Evolutionary conservation across 768 basidiomycete genomes (phyloP), one percentile per base, ranked within the genome.

Genomic region (Boletus barrowsii): DNA sequence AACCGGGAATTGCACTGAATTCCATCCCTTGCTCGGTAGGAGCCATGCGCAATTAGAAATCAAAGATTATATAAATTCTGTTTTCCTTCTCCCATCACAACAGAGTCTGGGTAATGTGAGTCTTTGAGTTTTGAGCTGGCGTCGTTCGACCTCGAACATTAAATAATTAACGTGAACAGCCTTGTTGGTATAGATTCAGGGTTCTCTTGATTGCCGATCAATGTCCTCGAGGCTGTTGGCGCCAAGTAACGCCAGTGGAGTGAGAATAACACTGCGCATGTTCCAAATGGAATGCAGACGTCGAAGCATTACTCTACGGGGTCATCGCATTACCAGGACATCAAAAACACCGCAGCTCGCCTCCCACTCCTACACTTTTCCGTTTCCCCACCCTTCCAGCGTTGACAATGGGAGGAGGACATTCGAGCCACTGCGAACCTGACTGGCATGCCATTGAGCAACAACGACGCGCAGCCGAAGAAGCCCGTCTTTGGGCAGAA

Each of bases 361-460:
- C 33, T 35, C 14, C 17, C 30, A 36, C 5, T 10, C 26, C 40
- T 30, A 17, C 22, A 43, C 26, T 15, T 24, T 43, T 49, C 17
- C 22, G 17, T 7, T 10, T 3, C n/a, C 42, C 26, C 26, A 15
- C 10, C 14, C 42, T 14, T 15, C 10, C 29, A 26, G 0, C 18
- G 5, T 10, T 29, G 24, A 43, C 53, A 15, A 70, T 70, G 67
- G 68, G 68, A 13, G 67, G 62, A 18, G 55, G 57, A 10, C 60
- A 64, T n/a, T 68, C 68, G 10, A 61, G 39, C 22, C 62, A 68
- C 29, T 50, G 43, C 4, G 63, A 64, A 45, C 67, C 60, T 1
- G 54, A 62, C 10, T 66, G 68, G 60, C 50, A 30, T 9, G 62
- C 64, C 29, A 68, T 64, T 17, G 65, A 64, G 13, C 62, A 22